Percentiles rank a stretch among this genome's conserved stretches.
These are phyloP conservation scores for Castanospermum australe DNA, from an alignment of 306 rosid genomes.

Conservation along the genomic window DNA sequence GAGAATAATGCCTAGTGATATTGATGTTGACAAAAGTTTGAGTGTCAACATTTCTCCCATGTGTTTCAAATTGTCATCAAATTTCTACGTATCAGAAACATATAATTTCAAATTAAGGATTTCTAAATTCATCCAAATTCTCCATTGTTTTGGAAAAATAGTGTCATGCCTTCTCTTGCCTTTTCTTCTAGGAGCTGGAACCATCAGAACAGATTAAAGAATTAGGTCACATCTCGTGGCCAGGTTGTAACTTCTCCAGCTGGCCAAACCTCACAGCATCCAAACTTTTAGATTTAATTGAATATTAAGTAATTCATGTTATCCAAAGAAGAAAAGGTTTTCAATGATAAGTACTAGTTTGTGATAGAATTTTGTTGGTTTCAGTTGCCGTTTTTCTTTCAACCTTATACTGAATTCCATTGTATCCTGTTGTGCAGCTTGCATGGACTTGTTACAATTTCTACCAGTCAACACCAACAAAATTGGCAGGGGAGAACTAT, in stretches of 20 bases:
- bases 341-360: conserved; percentile 1
- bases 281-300: background rate
- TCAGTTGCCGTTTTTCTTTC: background rate
- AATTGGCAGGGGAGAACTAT: conserved; percentile 96
- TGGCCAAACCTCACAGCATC: background rate
- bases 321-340: background rate
- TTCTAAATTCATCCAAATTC: background rate
- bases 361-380: conserved; percentile 7
- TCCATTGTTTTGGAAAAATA: background rate
- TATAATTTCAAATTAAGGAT: background rate
- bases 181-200: conserved; percentile 1
- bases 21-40: background rate
- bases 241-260: background rate
- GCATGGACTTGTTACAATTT: conserved; percentile 99
- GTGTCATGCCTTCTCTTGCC: background rate
- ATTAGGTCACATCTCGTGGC: background rate
- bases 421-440: conserved; percentile 55
- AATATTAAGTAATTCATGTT: background rate
- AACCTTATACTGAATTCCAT: background rate
- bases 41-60: background rate
- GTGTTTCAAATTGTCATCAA: background rate
- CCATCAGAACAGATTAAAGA: conserved; percentile 3
- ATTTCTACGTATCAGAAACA: background rate
- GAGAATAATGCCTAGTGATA: background rate
- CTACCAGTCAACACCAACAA: conserved; percentile 85